These are phyloP conservation scores for Carallia pectinifolia DNA, from an alignment of 345 rosid genomes.

Conservation along the genomic window DNA sequence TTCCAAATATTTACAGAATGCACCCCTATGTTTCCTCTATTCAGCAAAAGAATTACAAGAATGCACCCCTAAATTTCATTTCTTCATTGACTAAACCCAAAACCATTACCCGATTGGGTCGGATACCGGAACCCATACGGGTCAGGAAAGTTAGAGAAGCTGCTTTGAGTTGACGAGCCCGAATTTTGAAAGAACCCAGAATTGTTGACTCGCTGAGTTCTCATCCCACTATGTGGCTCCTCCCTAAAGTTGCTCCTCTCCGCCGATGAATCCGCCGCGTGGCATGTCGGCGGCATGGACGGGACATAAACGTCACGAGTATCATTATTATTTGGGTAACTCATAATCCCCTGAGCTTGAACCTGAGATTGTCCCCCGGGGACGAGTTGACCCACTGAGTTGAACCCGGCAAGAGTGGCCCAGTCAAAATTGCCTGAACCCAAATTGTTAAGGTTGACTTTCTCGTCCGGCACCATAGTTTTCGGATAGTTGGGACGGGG, in stretches of 20 bases:
- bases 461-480: constrained; percentile 45
- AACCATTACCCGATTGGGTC: constrained; percentile 41
- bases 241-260: constrained; percentile 30
- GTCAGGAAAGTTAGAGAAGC: constrained; percentile 40
- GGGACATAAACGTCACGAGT: constrained; percentile 33
- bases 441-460: constrained; percentile 32
- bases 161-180: constrained; percentile 38
- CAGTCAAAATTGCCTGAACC: constrained; percentile 63
- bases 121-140: constrained; percentile 54
- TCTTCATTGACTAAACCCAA: constrained; percentile 50
- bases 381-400: constrained; percentile 41
- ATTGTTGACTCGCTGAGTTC: constrained; percentile 33
- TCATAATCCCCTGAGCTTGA: constrained; percentile 35
- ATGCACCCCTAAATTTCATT: constrained; percentile 11
- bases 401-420: constrained; percentile 67
- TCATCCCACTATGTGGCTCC: constrained; percentile 65
- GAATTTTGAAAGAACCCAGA: constrained; percentile 27
- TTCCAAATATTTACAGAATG: constrained; percentile 41
- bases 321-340: constrained; percentile 24
- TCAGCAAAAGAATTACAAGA: background rate
- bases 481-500: constrained; percentile 54
- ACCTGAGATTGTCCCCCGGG: constrained; percentile 26
- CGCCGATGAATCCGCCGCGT: constrained; percentile 15
- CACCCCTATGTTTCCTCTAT: background rate
- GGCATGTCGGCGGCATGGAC: constrained; percentile 28